Conservation (phyloP, 129 eudicot genomes). For the Pulicaria dysenterica region DNA sequence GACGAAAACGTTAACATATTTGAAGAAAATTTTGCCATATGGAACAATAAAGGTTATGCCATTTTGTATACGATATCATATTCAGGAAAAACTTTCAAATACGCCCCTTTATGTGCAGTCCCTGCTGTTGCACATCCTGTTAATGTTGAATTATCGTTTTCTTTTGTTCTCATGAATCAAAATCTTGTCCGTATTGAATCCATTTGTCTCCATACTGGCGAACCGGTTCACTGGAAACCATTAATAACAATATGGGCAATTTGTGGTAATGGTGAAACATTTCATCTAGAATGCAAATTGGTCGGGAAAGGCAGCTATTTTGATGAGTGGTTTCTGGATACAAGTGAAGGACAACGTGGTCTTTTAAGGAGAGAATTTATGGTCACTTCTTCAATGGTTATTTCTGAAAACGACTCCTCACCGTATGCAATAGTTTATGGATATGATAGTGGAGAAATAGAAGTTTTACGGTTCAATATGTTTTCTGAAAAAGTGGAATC, state of each 20-base stretch:
- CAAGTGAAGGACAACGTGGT: constrained; percentile 27
- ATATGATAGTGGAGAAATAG: constrained; percentile 75
- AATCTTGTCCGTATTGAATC: constrained; percentile 75
- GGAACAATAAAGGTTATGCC: constrained; percentile 76
- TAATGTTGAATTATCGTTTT: constrained; percentile 49
- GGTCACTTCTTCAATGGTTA: constrained; percentile 91
- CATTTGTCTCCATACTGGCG: constrained; percentile 45
- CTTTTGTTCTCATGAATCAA: constrained; percentile 48
- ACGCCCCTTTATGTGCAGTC: constrained; percentile 37
- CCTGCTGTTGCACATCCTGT: constrained; percentile 61
- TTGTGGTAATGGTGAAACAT: constrained; percentile 36
- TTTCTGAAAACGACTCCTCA: constrained; percentile 58
- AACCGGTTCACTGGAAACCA: constrained; percentile 74
- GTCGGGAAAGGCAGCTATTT: constrained; percentile 56
- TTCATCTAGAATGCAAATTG: constrained; percentile 46
- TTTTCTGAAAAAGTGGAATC: constrained; percentile 43
- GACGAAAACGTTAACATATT: constrained; percentile 31
- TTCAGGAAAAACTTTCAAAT: constrained; percentile 55
- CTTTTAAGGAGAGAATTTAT: constrained; percentile 32
- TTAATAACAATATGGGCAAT: constrained; percentile 65
- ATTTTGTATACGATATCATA: constrained; percentile 60
- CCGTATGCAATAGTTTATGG: constrained; percentile 95
- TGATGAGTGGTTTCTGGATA: constrained; percentile 51
- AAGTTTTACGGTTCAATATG: constrained; percentile 61
- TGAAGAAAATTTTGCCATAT: constrained; percentile 58